Base-by-base conservation (phyloP, 2,329 filamentous ascomycete genomes). In the Colletotrichum cordylinicola region DNA sequence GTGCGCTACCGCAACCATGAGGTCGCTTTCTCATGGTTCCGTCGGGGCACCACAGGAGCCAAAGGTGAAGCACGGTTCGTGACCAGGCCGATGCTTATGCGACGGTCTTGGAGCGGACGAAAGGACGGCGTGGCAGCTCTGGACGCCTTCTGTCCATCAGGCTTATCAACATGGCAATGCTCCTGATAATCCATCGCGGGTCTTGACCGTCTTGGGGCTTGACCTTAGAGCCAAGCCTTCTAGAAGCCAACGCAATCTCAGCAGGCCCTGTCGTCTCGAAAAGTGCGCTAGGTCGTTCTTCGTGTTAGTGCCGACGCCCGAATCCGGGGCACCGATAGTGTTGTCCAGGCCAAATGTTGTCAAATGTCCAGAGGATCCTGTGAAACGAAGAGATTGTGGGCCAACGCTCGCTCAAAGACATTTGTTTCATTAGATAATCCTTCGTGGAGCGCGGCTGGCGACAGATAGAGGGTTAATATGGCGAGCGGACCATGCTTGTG, bases 211-310 rank as follows among this genome's bases (percentile, higher is more conserved):
- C 43, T 37, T 15, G 29, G 31, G 27, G 35, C 24, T 43, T 48
- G 65, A 55, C 33, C 71, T 64, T 33, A n/a, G 13, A 35, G 72
- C 39, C 67, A 70, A 65, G 52, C 21, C 67, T 74, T 74, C 48
- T 67, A 74, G 61, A 74, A 74, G 55, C 64, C 65, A 69, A 69
- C 72, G 37, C 39, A 64, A 67, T 37, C 18, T 27, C 33, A 35
- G 15, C 21, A 27, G 8, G 61, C 35, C 55, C n/a, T 27, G 18
- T 37, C 35, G 27, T 35, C 35, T 65, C 39, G 35, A 60, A 68
- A 43, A 29, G 15, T 29, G 55, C 43, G 21, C 29, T n/a, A 58
- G 43, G n/a, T 18, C 68, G 29, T 60, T 13, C 37, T 16, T 29
- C 18, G n/a, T 67, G 21, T 65, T 65, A 58, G 31, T 52, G 68